Base-by-base conservation (phyloP, 2,329 filamentous ascomycete genomes). In the Calonectria henricotiae region DNA sequence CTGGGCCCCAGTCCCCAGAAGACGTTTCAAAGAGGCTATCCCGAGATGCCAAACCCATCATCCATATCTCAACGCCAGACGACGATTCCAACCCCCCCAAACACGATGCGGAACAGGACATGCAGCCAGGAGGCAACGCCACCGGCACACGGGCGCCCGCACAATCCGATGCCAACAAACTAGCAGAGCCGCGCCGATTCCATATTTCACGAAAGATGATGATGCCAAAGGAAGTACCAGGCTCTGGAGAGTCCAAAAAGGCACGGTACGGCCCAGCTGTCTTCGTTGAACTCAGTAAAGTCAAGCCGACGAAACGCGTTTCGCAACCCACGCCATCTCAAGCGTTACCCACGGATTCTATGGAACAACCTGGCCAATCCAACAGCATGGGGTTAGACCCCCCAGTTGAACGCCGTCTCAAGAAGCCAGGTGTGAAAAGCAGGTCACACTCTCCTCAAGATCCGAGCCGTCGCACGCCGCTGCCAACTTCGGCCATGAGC, bases 201-300 rank as follows among this genome's bases (percentile, higher is more conserved):
- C 89, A 89, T 75, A 86, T 90, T 70, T 89, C 88, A 17, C 83
- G 85, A 68, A 83, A 82, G 62, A 82, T 85, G 69, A 82, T 86
- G 77, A 79, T 82, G 68, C 75, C 82, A 35, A 75, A 67, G 27
- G 63, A 47, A 44, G 62, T 35, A 47, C 54, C 74, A 12, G 72
- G 75, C 46, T 68, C 79, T 6, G 81, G 82, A 1, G 67, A 82
- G 5, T 82, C 82, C 17, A 88, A 87, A 78, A 83, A 83, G 65
- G 74, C 73, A 5, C 82, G 85, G 15, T 79, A 83, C 39, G 80
- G 80, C 4, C 81, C 86, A n/a, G 84, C 88, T 8, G 81, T 90
- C 2, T 91, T 91, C 69, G 84, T 90, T 4, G 89, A 91, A 78
- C 85, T 87, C 12, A 85, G 82, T 55, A 82, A 83, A 60, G 85